A percentile compares a stretch with the other conserved stretches of the same genome.
phyloP scores from a whole-genome alignment of 345 rosid genomes.

The Punica granatum region DNA sequence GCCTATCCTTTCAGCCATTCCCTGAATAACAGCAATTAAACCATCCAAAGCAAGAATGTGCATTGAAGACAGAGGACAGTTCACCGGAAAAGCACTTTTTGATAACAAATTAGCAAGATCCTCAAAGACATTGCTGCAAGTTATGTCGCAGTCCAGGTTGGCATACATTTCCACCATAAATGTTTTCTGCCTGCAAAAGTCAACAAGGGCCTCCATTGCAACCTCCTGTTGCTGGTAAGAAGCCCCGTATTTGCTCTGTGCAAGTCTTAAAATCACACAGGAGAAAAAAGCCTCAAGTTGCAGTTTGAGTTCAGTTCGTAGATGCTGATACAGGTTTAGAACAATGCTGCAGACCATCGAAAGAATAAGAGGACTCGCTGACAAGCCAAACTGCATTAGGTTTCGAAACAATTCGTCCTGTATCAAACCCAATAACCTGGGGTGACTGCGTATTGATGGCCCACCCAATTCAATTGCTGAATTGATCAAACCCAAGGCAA shows the following conservation, averaged over 20 bases:
- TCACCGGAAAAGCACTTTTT: slow-evolving; percentile 96
- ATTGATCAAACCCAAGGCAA: slow-evolving; percentile 90
- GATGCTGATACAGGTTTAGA: slow-evolving; percentile 85
- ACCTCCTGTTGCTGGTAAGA: slow-evolving; percentile 98
- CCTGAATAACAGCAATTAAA: slow-evolving; percentile 87
- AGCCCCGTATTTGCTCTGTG: slow-evolving; percentile 92
- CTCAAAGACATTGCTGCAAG: slow-evolving; percentile 96
- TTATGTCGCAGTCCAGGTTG: slow-evolving; percentile 95
- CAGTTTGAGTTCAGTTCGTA: slow-evolving; percentile 75
- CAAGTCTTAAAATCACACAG: slow-evolving; percentile 92
- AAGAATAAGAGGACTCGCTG: slow-evolving; percentile 91
- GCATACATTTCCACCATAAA: slow-evolving; percentile 99
- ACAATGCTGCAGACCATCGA: slow-evolving; percentile 94
- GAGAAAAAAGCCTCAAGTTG: slow-evolving; percentile 99
- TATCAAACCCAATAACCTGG: slow-evolving; percentile 77
- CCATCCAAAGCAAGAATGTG: slow-evolving; percentile 98
- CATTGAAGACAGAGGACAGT: slow-evolving; percentile 93
- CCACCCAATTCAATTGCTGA: slow-evolving; percentile 94
- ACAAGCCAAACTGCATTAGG: slow-evolving; percentile 93
- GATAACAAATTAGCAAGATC: slow-evolving; percentile 91
- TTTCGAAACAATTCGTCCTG: slow-evolving; percentile 95
- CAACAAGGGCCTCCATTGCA: slow-evolving; percentile 99
- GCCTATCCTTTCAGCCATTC: slow-evolving; percentile 98
- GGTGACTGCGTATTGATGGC: slow-evolving; percentile 63
- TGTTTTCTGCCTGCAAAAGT: slow-evolving; percentile 93